Evolutionary conservation across 176 grass and related monocot species (phyloP), one percentile per base, ranked within the genome.

Genomic region (Panicum miliaceum): DNA sequence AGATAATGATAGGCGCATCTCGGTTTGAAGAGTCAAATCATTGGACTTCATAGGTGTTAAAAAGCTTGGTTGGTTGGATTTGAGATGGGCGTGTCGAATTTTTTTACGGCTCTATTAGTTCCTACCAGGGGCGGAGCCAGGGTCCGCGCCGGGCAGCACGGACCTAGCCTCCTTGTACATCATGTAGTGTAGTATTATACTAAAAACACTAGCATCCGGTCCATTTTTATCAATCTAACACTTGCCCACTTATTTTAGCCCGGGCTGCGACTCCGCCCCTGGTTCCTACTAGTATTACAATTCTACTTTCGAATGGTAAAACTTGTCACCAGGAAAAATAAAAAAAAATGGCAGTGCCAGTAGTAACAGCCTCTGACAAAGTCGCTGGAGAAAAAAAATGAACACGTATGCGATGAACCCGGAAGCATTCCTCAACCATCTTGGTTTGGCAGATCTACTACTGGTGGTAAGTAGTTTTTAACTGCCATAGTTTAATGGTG

Each of bases 41-140:
- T 29, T 63, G 63, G 43, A 76, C 51, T 69, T 68, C 1, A 54
- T 41, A 52, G 20, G 61, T 37, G 22, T 43, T 48, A 7, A 68
- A 56, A 60, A 26, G 57, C 22, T 58, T 60, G 38, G 14, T 76
- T 64, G 46, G 62, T 5, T 71, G 71, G 52, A 54, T 19, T 67
- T 71, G 63, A 54, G 62, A 10, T 11, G 14, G 63, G 2, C 36
- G 7, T 63, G 52, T 45, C 13, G n/a, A 61, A 27, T 11, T 57
- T 68, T 67, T 69, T 73, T 68, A 85, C 40, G 73, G 86, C 80
- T 77, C 71, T 77, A 20, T n/a, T 40, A 73, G 3, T 37, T 81
- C 48, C 7, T 34, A 41, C 5, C n/a, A n/a, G n/a, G n/a, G n/a
- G n/a, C n/a, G n/a, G n/a, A n/a, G n/a, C n/a, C n/a, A n/a, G n/a